These are phyloP conservation scores for Cicer cuneatum DNA, from an alignment of 306 rosid genomes.

Conservation along the genomic window DNA sequence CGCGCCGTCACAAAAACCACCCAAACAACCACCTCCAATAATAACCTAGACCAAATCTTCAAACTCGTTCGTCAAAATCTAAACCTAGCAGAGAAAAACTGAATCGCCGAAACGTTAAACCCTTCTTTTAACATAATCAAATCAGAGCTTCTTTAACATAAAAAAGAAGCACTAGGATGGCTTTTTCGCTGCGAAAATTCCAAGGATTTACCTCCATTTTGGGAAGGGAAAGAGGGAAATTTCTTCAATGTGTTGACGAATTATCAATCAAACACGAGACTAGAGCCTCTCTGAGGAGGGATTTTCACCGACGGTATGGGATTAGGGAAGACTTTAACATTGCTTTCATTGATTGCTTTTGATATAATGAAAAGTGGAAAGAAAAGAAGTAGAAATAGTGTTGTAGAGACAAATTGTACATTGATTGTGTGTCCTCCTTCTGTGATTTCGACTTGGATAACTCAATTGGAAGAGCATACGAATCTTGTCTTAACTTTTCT, in stretches of 20 bases:
- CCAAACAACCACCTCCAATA: not conserved
- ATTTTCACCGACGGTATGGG: conserved; percentile 84
- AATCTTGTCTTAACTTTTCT: too few species aligned
- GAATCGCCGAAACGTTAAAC: conserved; percentile 46
- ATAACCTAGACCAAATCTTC: conserved; percentile 59
- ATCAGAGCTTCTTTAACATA: conserved; percentile 67
- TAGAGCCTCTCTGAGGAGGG: conserved; percentile 79
- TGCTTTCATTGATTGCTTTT: conserved; percentile 68
- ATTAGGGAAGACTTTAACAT: conserved; percentile 76
- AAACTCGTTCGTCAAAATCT: conserved; percentile 35
- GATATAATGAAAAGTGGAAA: conserved; percentile 47
- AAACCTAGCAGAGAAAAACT: conserved; percentile 36
- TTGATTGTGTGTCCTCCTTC: conserved; percentile 87
- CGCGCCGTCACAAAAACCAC: not conserved
- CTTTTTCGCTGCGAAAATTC: conserved; percentile 61
- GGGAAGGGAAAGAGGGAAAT: conserved; percentile 61
- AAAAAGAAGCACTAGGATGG: conserved; percentile 80
- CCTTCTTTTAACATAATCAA: conserved; percentile 56
- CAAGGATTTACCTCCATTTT: conserved; percentile 72
- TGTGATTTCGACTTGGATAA: conserved; percentile 73
- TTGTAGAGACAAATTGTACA: conserved; percentile 6
- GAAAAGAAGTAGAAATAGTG: conserved; percentile 42
- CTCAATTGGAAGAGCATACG: conserved; percentile 71
- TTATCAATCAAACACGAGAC: conserved; percentile 49
- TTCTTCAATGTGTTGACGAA: conserved; percentile 69